Conservation (phyloP, 306 rosid species). For the Malus domestica region DNA sequence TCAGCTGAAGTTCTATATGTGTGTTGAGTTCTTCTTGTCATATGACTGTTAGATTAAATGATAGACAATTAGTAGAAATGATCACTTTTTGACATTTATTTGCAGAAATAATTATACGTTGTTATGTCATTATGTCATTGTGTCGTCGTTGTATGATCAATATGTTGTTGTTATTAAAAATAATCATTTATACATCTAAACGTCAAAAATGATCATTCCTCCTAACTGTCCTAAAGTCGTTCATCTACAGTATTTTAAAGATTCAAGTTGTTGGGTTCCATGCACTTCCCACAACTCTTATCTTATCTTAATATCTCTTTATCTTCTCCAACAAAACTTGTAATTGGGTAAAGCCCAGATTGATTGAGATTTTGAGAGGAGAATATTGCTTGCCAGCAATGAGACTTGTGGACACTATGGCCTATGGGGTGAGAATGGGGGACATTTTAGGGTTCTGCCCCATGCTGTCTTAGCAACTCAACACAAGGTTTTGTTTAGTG, state of each 20-base stretch:
- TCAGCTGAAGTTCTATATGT: too few relatives aligned
- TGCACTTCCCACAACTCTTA: not conserved
- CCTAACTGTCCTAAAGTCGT: too few relatives aligned
- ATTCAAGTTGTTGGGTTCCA: not conserved
- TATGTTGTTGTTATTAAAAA: too few relatives aligned
- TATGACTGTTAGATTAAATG: too few relatives aligned
- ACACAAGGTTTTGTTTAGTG: slow-evolving; percentile 16
- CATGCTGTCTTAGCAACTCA: slow-evolving; percentile 27
- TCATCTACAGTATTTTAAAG: not conserved
- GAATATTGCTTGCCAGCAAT: slow-evolving; percentile 25
- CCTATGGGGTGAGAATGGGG: slow-evolving; percentile 11
- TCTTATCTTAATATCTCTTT: slow-evolving; percentile 1
- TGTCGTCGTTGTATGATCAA: too few relatives aligned
- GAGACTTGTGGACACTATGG: slow-evolving; percentile 15
- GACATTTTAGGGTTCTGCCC: slow-evolving; percentile 24
- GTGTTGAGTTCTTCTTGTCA: not conserved
- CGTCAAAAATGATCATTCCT: too few relatives aligned
- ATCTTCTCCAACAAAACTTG: not conserved
- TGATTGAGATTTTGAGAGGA: not conserved
- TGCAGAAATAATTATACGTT: too few relatives aligned
- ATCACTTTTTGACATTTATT: too few relatives aligned
- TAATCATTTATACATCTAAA: too few relatives aligned
- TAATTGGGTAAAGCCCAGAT: not conserved
- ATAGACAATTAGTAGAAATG: too few relatives aligned
- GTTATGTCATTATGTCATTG: too few relatives aligned